Evolutionary conservation across 2,329 filamentous ascomycete genomes (phyloP), one percentile per base, ranked within the genome.

Genomic region (Fusarium sp.): DNA sequence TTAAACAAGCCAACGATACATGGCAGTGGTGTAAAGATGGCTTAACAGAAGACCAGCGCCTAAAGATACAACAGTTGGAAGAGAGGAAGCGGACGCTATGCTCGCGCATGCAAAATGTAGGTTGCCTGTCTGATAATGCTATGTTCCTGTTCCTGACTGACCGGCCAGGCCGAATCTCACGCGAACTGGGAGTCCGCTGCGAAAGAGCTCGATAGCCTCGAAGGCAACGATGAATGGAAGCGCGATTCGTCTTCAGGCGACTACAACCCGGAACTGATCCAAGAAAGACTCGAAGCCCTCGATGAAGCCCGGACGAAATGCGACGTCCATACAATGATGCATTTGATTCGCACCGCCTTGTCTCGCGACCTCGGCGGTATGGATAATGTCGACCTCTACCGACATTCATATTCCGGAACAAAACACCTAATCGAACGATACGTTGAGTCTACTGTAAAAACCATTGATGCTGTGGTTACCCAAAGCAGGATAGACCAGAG

Each of bases 351-450:
- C 28, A 97, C 93, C 1, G 86, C 92, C 3, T 80, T 97, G 48
- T 93, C 90, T 39, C 89, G 94, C 44, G 90, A 94, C 71, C 82
- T 97, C 11, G 94, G 93, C 9, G 92, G 91, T 51, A 97, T 97
- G 91, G 93, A 92, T 64, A 92, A 94, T 74, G 85, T 91, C 41
- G 86, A 89, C 52, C 84, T 97, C 3, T 97, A 97, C 80, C 90
- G 90, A 56, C 92, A 96, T 76, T 92, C 92, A 0, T 90, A 96
- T 75, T 86, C 93, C 15, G 95, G 94, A 7, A 97, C 94, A 10
- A 97, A 97, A 80, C 84, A 86, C 61, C 80, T 97, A 67, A 95
- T 97, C 65, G 94, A 97, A 79, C 85, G 87, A 33, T 97, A 97
- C 73, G 94, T 97, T 64, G 87, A 91, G 49, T 93, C 92, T 2